phyloP scores from a whole-genome alignment of 805 yeast species.

The Lachancea thermotolerans region DNA sequence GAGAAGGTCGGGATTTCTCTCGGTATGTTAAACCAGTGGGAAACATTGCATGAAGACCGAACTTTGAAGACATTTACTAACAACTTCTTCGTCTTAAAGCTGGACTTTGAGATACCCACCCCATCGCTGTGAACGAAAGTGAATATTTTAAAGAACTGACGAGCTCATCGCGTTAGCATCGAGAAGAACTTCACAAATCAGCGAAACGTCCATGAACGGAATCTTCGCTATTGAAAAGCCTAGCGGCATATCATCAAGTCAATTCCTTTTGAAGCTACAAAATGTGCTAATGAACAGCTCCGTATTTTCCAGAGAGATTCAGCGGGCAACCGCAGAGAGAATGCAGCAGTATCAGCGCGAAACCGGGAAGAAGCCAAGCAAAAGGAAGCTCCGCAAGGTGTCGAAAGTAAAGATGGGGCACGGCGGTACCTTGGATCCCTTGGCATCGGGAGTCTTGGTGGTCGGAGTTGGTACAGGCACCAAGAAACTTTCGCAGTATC shows the following conservation, averaged over 20 bases:
- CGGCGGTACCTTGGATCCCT: constrained; percentile 95
- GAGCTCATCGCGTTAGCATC: background rate
- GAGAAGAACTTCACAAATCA: background rate
- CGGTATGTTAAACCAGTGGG: constrained; percentile 31
- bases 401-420: constrained; percentile 85
- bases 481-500: constrained; percentile 63
- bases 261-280: constrained; percentile 63
- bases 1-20: constrained; percentile 45
- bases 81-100: constrained; percentile 2
- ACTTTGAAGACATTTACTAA: background rate
- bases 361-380: constrained; percentile 42
- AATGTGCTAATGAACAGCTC: constrained; percentile 51
- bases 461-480: constrained; percentile 93
- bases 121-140: constrained; percentile 9
- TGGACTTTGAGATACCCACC: constrained; percentile 17
- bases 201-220: constrained; percentile 62
- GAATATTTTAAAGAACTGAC: background rate
- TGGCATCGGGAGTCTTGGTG: constrained; percentile 90
- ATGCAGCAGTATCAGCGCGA: constrained; percentile 34
- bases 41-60: background rate
- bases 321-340: constrained; percentile 42
- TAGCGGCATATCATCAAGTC: constrained; percentile 72
- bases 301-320: constrained; percentile 48
- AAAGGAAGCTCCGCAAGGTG: constrained; percentile 43
- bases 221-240: constrained; percentile 91